Evolutionary conservation across 352 stramenopile species (phyloP).

Genomic region (Elongisporangium prolatum): DNA sequence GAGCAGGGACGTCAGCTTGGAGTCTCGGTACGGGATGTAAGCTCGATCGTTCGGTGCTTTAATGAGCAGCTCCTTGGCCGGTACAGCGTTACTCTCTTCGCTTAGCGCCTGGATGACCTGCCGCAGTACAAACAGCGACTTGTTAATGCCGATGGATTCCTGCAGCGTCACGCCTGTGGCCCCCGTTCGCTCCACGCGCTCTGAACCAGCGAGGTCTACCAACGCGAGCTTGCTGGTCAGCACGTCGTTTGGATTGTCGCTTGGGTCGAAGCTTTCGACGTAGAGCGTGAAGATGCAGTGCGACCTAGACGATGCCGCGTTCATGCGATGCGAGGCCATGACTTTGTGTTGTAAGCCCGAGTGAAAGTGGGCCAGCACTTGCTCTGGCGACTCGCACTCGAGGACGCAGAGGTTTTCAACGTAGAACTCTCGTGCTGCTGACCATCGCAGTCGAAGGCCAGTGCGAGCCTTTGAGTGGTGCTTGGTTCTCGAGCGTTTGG

Average conservation of each 20-base stretch:
- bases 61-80: not conserved
- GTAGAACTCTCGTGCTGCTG: conserved; percentile 46
- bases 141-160: conserved; percentile 63
- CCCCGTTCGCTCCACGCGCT: conserved; percentile 55
- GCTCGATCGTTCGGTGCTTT: not conserved
- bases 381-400: conserved; percentile 32
- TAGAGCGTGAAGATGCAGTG: conserved; percentile 58
- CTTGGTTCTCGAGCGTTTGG: conserved; percentile 1
- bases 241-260: conserved; percentile 24
- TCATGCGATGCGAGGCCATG: conserved; percentile 55
- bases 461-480: not conserved
- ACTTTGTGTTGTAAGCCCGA: conserved; percentile 57
- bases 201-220: conserved; percentile 59
- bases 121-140: conserved; percentile 52
- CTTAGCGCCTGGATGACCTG: conserved; percentile 56
- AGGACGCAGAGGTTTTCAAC: conserved; percentile 46
- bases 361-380: conserved; percentile 46
- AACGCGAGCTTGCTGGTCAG: conserved; percentile 48
- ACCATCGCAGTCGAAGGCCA: conserved; percentile 42
- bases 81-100: conserved; percentile 19
- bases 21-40: conserved; percentile 59
- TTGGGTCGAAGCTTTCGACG: conserved; percentile 38
- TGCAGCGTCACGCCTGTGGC: conserved; percentile 45
- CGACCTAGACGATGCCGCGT: conserved; percentile 44
- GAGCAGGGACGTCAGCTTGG: conserved; percentile 56